Evolutionary conservation across 306 rosid genomes (phyloP), one percentile per base, ranked within the genome.

Genomic region (Lithocarpus polystachyus): DNA sequence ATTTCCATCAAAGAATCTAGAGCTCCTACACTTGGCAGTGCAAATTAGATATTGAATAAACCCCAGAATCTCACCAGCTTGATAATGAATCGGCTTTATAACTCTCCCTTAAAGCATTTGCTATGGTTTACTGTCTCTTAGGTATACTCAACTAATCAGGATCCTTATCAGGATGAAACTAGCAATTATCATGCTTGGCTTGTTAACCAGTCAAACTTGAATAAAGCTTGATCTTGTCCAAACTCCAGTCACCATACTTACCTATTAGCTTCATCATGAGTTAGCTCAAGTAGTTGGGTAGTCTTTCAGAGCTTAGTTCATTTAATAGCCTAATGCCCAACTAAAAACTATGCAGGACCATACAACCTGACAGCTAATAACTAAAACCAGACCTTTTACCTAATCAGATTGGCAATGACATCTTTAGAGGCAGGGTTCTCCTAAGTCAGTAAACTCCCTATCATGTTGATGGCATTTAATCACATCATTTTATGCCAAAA

Each of bases 341-440:
- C 23, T 57, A 52, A 61, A 81, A 18, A 10, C 9, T 68, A 31
- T 3, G 31, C 72, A 52, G 43, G 81, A 59, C 77, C 51, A 75
- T 80, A 33, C 1, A 61, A 51, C 68, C 61, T 73, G n/a, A 79
- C 13, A n/a, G 22, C 71, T 62, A 82, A n/a, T 53, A 67, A 23
- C 13, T 56, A 68, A 82, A 61, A 73, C 37, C 24, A 61, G 17
- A 17, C 4, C 53, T 31, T 73, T 24, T 40, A 29, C 80, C 14
- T 72, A 28, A 67, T 67, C 71, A 67, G 3, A 35, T 67, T 33
- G 48, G 26, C 14, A n/a, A 35, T 67, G 26, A 35, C 51, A 67
- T 56, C 75, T 76, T 52, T 5, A 54, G 67, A 82, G 71, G 71
- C 56, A n/a, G 73, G 61, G 15, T 26, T 40, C 59, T 57, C 52